Evolutionary conservation across 78 protist species (phyloP).

Genomic region (Dictyostelium purpureum): DNA sequence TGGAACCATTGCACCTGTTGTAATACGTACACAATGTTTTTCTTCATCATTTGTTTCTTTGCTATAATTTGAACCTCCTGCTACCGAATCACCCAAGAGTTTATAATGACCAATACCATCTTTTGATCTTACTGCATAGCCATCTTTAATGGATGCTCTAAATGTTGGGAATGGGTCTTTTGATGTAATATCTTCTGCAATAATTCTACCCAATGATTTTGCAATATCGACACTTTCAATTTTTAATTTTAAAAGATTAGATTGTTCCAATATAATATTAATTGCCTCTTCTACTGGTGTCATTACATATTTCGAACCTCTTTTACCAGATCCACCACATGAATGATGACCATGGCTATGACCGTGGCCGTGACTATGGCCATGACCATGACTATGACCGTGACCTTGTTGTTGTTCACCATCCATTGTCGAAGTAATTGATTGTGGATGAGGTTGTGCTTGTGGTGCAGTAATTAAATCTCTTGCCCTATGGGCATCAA

Average conservation of each 20-base stretch:
- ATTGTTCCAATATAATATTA: conserved; percentile 29
- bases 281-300: conserved; percentile 41
- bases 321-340: conserved; percentile 11
- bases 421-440: neutral
- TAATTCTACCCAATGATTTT: conserved; percentile 41
- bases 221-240: neutral
- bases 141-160: conserved; percentile 89
- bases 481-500: conserved; percentile 8
- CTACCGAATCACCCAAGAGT: conserved; percentile 55
- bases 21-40: conserved; percentile 57
- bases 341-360: conserved; percentile 16
- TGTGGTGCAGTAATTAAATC: neutral
- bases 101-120: conserved; percentile 74
- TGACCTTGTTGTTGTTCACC: neutral
- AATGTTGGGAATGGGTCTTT: conserved; percentile 77
- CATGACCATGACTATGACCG: neutral
- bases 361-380: neutral
- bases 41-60: neutral
- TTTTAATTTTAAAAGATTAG: neutral
- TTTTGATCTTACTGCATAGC: conserved; percentile 84
- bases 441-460: neutral
- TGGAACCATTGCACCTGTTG: conserved; percentile 87
- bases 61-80: conserved; percentile 23
- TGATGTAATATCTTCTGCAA: conserved; percentile 61
- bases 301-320: conserved; percentile 55